Conservation (phyloP, 306 rosid genomes). For the Erythrophleum fordii region DNA sequence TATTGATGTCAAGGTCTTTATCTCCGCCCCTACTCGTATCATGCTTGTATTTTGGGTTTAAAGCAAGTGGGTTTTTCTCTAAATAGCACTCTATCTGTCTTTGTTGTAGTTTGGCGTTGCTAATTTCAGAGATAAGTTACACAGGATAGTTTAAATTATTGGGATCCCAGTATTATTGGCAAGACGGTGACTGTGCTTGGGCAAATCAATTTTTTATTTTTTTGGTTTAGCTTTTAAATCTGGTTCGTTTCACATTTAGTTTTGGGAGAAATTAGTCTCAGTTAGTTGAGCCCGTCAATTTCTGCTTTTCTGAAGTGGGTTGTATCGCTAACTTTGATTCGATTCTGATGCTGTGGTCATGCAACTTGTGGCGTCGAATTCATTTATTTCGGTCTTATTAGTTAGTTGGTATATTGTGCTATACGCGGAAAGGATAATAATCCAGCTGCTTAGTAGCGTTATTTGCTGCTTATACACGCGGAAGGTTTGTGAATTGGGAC, state of each 20-base stretch:
- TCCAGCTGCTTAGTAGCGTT: not conserved
- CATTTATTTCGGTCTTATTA: not conserved
- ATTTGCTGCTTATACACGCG: not conserved
- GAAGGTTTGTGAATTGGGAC: not conserved
- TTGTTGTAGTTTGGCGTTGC: not conserved
- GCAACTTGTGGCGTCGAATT: not conserved
- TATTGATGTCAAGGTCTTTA: slow-evolving; percentile 78
- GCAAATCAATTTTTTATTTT: not conserved
- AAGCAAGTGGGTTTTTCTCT: not conserved
- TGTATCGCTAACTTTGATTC: not conserved
- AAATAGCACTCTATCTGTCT: not conserved
- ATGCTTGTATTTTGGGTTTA: slow-evolving; percentile 28
- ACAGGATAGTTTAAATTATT: not conserved
- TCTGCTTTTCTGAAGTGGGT: not conserved
- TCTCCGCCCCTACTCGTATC: not conserved
- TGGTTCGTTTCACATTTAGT: not conserved
- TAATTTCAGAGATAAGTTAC: not conserved
- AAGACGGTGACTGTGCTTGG: not conserved
- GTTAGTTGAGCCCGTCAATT: not conserved
- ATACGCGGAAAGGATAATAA: not conserved
- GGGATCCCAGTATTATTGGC: slow-evolving; percentile 14
- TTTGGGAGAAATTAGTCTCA: not conserved
- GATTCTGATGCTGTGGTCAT: not conserved
- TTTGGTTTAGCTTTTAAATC: not conserved
- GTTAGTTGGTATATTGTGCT: not conserved